Base-by-base conservation (phyloP, 148 eudicot species). In the Fagopyrum homotropicum region DNA sequence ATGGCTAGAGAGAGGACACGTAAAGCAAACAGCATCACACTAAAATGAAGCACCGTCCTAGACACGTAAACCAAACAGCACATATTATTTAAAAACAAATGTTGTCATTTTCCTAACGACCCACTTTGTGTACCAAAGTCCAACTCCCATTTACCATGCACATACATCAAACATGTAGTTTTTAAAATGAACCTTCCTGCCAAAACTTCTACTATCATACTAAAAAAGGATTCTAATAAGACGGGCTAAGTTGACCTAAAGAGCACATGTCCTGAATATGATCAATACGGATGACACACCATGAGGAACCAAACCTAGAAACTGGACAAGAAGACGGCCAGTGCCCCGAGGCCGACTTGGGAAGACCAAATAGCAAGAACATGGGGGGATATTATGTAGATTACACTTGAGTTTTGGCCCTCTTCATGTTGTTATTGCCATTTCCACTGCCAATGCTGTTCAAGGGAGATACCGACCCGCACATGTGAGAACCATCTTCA, bases 401-500 rank as follows among this genome's bases (percentile, higher is more conserved):
- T 79, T 75, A 82, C 80, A 85, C 99, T 85, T 88, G 80, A 56
- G 97, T 92, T 82, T 95, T 95, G 46, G 97, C 99, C 84, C 97
- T 86, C 85, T 95, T 95, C 91, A 92, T 92, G 26, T 70, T 70
- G 73, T 72, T 72, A 49, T 72, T 72, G 48, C 97, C 97, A 4
- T 70, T 70, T 49, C 47, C 47, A 49, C 47, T 72, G 48, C 97
- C 97, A 4, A 92, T 92, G 80, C 87, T 92, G 87, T 88, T 92
- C 80, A 95, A 92, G 64, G 99, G 99, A 43, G 99, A 95, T 3
- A 92, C 92, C 4, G 99, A 90, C 76, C 92, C 96, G 29, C 96
- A 86, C 97, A 95, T 92, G 84, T 92, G 96, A 54, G 96, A 82
- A 55, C 76, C 85, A 63, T 95, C 96, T 0, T 95, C 99, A 63